These are phyloP conservation scores for Paramecium biaurelia DNA, from an alignment of 73 alveolate species.

Conservation along the genomic window DNA sequence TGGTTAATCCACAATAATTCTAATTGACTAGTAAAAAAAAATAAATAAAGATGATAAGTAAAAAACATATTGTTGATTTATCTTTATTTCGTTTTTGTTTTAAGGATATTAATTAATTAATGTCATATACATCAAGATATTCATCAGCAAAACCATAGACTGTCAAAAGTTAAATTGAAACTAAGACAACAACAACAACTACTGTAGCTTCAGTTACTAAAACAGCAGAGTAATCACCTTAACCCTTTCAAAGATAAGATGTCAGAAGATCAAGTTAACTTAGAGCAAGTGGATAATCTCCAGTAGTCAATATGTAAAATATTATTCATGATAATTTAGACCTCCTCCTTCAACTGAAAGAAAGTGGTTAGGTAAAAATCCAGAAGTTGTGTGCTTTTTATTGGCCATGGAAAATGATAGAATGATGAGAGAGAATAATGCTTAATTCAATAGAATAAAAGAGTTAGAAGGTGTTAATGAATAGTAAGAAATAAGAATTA, in stretches of 20 bases:
- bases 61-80: not conserved
- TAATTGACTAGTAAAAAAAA: not conserved
- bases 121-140: conserved; percentile 46
- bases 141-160: conserved; percentile 38
- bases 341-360: not conserved
- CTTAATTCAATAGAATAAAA: not conserved
- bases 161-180: not conserved
- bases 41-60: not conserved
- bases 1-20: not conserved
- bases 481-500: not conserved
- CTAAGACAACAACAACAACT: not conserved
- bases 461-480: not conserved
- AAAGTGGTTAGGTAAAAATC: conserved; percentile 38
- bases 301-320: not conserved
- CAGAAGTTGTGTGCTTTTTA: conserved; percentile 27
- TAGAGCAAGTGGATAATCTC: not conserved
- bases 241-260: not conserved
- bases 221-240: not conserved
- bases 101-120: not conserved
- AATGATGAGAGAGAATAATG: not conserved
- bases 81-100: conserved; percentile 11
- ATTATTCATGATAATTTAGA: not conserved
- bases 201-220: not conserved
- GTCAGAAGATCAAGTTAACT: conserved; percentile 6
- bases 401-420: conserved; percentile 8